A percentile compares a stretch with the other conserved stretches of the same genome.
phyloP scores from a whole-genome alignment of 768 basidiomycete species.

The Scleroderma citrinum region DNA sequence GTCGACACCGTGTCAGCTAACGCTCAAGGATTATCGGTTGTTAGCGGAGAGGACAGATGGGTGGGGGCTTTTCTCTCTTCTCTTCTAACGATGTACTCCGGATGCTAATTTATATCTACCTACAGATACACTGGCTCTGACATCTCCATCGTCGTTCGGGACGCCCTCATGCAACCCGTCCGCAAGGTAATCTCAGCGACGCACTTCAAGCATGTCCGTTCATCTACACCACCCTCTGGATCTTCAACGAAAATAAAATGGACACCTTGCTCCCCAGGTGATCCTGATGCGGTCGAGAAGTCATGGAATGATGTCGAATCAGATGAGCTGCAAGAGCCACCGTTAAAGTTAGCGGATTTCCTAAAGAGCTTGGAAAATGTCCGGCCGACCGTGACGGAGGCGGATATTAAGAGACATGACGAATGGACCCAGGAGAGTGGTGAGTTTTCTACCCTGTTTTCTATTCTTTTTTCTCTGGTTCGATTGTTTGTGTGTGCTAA shows the following conservation, averaged over 20 bases:
- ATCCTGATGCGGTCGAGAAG: constrained; percentile 78
- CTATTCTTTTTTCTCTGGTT: not conserved
- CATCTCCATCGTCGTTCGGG: constrained; percentile 89
- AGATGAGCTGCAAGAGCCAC: constrained; percentile 88
- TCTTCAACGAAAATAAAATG: constrained; percentile 44
- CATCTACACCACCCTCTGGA: constrained; percentile 5
- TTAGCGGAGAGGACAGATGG: constrained; percentile 89
- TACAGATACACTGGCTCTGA: constrained; percentile 86
- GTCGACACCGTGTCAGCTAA: constrained; percentile 81
- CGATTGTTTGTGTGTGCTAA: not conserved
- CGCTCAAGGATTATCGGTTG: constrained; percentile 67
- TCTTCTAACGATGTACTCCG: not conserved
- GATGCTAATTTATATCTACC: not conserved
- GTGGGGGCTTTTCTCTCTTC: constrained; percentile 23
- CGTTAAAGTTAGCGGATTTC: constrained; percentile 74
- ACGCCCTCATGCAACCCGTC: constrained; percentile 98
- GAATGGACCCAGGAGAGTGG: constrained; percentile 84
- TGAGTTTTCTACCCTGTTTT: constrained; percentile 28
- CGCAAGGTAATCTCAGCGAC: constrained; percentile 94
- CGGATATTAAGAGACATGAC: constrained; percentile 80
- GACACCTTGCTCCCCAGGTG: constrained; percentile 97
- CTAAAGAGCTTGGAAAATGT: constrained; percentile 71
- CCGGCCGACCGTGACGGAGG: constrained; percentile 82
- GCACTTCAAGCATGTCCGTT: constrained; percentile 71
- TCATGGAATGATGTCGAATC: constrained; percentile 83